phyloP scores from a whole-genome alignment of 306 rosid genomes.

The Geum urbanum region DNA sequence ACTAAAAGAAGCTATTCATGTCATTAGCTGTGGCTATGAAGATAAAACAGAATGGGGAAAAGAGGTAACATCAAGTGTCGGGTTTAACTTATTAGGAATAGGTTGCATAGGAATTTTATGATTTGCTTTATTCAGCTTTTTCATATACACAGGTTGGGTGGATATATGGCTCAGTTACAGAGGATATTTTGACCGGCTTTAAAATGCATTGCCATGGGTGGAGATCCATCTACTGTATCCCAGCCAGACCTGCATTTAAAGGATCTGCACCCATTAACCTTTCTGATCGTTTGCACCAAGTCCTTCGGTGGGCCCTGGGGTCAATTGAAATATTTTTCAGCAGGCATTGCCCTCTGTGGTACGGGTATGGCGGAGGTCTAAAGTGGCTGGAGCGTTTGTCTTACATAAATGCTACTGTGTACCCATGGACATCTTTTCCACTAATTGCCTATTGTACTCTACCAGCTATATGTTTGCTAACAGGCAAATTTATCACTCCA shows the following conservation, averaged over 20 bases:
- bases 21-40: slow-evolving; percentile 69
- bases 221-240: slow-evolving; percentile 68
- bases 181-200: slow-evolving; percentile 66
- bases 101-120: background rate
- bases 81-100: background rate
- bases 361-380: slow-evolving; percentile 71
- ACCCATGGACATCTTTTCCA: slow-evolving; percentile 76
- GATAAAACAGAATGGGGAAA: slow-evolving; percentile 85
- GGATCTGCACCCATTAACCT: slow-evolving; percentile 44
- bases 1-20: slow-evolving; percentile 73
- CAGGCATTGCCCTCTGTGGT: slow-evolving; percentile 74
- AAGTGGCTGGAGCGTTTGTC: slow-evolving; percentile 60
- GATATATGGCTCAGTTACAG: slow-evolving; percentile 72
- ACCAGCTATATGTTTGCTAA: slow-evolving; percentile 70
- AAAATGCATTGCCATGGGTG: slow-evolving; percentile 84
- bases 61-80: slow-evolving; percentile 41
- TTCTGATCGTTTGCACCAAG: slow-evolving; percentile 53
- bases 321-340: slow-evolving; percentile 68
- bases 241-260: slow-evolving; percentile 54
- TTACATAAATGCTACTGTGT: slow-evolving; percentile 56
- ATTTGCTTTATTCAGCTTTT: background rate
- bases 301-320: slow-evolving; percentile 66
- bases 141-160: slow-evolving; percentile 55
- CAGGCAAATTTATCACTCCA: slow-evolving; percentile 62
- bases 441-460: slow-evolving; percentile 61